Evolutionary conservation across 768 basidiomycete genomes (phyloP).

Genomic region (Macrolepiota dolichaula): DNA sequence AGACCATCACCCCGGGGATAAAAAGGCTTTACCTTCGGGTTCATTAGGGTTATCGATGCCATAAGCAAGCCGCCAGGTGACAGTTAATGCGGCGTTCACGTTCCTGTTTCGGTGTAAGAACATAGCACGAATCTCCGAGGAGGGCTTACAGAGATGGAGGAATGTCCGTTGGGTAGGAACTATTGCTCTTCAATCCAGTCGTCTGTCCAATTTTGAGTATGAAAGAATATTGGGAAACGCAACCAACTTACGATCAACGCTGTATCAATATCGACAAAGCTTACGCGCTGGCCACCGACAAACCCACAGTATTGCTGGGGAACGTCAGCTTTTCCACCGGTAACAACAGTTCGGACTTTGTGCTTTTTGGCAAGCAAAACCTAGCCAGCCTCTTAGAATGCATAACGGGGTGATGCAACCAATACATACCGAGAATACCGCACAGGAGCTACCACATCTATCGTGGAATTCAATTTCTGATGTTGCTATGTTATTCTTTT

Average conservation of each 20-base stretch:
- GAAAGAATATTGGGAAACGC: not conserved
- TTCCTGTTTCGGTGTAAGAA: not conserved
- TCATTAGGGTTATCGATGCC: constrained; percentile 46
- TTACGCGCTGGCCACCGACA: not conserved
- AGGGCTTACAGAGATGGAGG: constrained; percentile 54
- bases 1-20: not conserved
- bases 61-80: constrained; percentile 64
- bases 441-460: not conserved
- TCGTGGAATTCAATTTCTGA: constrained; percentile 26
- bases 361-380: constrained; percentile 60
- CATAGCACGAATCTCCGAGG: not conserved
- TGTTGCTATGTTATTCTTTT: too few species aligned
- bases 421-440: not conserved
- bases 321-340: constrained; percentile 47
- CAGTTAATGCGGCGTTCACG: not conserved
- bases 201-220: constrained; percentile 28
- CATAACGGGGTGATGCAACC: not conserved
- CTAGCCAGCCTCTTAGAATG: constrained; percentile 24
- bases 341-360: constrained; percentile 52
- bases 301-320: constrained; percentile 20
- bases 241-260: constrained; percentile 31
- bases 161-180: not conserved
- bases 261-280: not conserved
- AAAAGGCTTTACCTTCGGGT: constrained; percentile 46
- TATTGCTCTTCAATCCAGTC: constrained; percentile 38